Conservation (phyloP, 345 rosid species). For the Crucihimalaya himalaica region DNA sequence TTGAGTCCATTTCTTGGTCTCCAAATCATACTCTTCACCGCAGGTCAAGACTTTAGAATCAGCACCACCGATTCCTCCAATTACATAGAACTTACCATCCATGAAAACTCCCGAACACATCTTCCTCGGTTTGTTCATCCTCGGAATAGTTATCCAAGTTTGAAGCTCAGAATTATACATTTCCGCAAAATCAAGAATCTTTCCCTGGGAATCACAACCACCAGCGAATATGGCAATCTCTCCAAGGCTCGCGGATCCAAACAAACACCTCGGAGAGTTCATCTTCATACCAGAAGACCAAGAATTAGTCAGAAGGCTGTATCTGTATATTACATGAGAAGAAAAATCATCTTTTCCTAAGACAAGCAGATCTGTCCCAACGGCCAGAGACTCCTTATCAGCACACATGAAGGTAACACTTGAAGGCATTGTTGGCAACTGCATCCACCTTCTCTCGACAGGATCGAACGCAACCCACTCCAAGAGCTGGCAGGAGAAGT, state of each 20-base stretch:
- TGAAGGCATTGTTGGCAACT: slow-evolving; percentile 72
- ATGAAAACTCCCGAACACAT: slow-evolving; percentile 95
- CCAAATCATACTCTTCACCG: slow-evolving; percentile 82
- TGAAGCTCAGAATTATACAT: slow-evolving; percentile 90
- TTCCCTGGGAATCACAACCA: slow-evolving; percentile 72
- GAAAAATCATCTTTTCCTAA: slow-evolving; percentile 70
- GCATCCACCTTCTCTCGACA: slow-evolving; percentile 70
- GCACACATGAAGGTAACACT: slow-evolving; percentile 72
- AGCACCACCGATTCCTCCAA: slow-evolving; percentile 74
- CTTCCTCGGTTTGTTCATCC: slow-evolving; percentile 83
- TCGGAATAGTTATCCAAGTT: slow-evolving; percentile 59
- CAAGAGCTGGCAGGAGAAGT: slow-evolving; percentile 77
- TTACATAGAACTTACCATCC: slow-evolving; percentile 85
- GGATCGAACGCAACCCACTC: slow-evolving; percentile 98
- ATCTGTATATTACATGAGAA: slow-evolving; percentile 77
- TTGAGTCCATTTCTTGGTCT: slow-evolving; percentile 68
- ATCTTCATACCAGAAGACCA: slow-evolving; percentile 80
- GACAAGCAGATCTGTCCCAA: slow-evolving; percentile 91
- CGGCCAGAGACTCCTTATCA: slow-evolving; percentile 89
- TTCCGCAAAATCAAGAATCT: slow-evolving; percentile 66
- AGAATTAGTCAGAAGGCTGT: slow-evolving; percentile 75
- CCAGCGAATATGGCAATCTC: slow-evolving; percentile 88
- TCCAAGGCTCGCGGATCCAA: slow-evolving; percentile 93
- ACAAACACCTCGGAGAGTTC: slow-evolving; percentile 87
- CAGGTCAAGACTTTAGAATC: slow-evolving; percentile 62